Evolutionary conservation across 2,329 filamentous ascomycete species (phyloP), one percentile per base, ranked within the genome.

Genomic region (Fonsecaea multimorphosa): DNA sequence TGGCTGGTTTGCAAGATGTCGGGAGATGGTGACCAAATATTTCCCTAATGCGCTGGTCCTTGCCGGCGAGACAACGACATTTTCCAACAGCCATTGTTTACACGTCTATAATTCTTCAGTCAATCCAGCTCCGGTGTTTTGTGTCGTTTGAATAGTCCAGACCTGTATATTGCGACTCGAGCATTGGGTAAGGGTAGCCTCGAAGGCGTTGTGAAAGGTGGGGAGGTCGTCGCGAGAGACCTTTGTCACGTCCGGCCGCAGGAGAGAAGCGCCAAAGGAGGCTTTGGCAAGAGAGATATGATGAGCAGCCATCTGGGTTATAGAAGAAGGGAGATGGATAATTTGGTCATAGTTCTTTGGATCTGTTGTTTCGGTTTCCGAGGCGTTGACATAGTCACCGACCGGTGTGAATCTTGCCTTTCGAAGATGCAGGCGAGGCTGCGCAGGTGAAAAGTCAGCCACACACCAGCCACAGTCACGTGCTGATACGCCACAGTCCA

Each of bases 161-260:
- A 95, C 91, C 91, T 95, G 91, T 84, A 95, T 89, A 83, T 94
- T 93, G 83, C 83, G 80, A 75, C 88, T 85, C 74, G 91, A 91
- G 86, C 91, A 94, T 81, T 87, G 85, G 79, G 84, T 80, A 75
- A 91, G 80, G 73, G 85, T 85, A 75, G 84, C 80, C 77, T 88
- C 85, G 73, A 95, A 83, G 66, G 87, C 82, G 69, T 80, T 76
- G 77, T 92, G 86, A 77, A 94, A 91, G 64, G 84, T 78, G 71
- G 89, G 84, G 77, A 94, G 89, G 66, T 89, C 86, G 73, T 88
- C 86, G 75, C 89, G 88, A 56, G 87, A 79, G 63, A 91, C 85
- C 9, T 90, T 85, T 22, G 81, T 83, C n/a, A 91, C 90, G 75
- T 94, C 91, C 46, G 89, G 85, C 67, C 90, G 88, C 64, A 94